Evolutionary conservation across 1,139 yeast genomes (phyloP).

Genomic region (Geotrichum klebahnii): DNA sequence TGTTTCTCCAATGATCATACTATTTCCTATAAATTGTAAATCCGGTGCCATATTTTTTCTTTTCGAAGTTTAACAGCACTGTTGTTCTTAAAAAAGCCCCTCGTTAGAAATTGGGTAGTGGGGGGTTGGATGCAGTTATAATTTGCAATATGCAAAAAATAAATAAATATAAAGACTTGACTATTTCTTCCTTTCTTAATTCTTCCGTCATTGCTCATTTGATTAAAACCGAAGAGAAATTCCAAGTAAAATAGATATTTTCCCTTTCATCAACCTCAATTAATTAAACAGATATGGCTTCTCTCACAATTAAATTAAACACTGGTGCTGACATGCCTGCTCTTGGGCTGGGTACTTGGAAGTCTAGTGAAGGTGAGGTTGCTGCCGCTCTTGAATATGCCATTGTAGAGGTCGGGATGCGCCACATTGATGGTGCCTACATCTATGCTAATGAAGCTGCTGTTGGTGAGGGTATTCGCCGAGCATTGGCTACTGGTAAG

Average conservation of each 20-base stretch:
- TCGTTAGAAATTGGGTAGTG: no score
- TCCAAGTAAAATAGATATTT: no score
- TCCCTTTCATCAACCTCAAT: background rate
- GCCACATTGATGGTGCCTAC: constrained; percentile 62
- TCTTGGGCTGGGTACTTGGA: constrained; percentile 60
- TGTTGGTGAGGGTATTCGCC: constrained; percentile 47
- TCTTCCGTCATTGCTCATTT: no score
- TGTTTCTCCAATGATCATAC: background rate
- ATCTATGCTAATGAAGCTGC: constrained; percentile 55
- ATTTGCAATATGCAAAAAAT: no score
- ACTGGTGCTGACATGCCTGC: constrained; percentile 46
- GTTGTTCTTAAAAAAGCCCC: no score
- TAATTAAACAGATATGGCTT: constrained; percentile 12
- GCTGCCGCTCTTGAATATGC: constrained; percentile 33
- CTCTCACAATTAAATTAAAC: constrained; percentile 33
- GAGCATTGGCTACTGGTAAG: constrained; percentile 29
- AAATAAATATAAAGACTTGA: no score
- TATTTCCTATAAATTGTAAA: background rate
- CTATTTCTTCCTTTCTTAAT: no score
- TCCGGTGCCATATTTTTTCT: background rate
- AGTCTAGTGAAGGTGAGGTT: constrained; percentile 43
- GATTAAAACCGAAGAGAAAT: no score
- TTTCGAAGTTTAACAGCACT: no score
- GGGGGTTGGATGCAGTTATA: no score
- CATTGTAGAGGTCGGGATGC: constrained; percentile 45